A percentile compares a stretch with the other conserved stretches of the same genome.
These are phyloP conservation scores for Vigna radiata DNA, from an alignment of 306 rosid species.

Conservation along the genomic window DNA sequence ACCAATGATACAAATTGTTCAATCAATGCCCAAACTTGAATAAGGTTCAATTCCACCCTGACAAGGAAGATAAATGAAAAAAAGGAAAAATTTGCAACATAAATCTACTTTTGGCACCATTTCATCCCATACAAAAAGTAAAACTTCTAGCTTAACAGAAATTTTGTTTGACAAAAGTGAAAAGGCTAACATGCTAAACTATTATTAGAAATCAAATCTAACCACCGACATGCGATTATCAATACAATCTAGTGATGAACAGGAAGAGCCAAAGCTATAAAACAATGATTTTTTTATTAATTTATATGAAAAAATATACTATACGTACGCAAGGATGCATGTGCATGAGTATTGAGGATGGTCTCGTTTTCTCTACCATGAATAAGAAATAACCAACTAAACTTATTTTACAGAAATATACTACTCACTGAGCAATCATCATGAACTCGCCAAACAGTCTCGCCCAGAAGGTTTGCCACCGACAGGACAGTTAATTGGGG, in stretches of 20 bases:
- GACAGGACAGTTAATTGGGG: constrained; percentile 93
- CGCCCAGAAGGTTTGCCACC: constrained; percentile 96
- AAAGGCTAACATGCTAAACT: background rate
- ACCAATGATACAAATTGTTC: constrained; percentile 55
- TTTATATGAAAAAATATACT: background rate
- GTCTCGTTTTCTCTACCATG: constrained; percentile 21
- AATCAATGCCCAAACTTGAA: constrained; percentile 71
- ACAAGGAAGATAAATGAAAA: constrained; percentile 27
- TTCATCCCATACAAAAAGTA: constrained; percentile 12
- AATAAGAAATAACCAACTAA: constrained; percentile 30
- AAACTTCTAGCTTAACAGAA: background rate
- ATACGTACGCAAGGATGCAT: constrained; percentile 8
- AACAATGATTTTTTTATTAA: constrained; percentile 17
- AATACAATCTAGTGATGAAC: constrained; percentile 23
- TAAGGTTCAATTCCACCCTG: constrained; percentile 68
- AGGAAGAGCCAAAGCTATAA: background rate
- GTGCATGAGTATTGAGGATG: constrained; percentile 13
- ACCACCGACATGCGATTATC: constrained; percentile 27
- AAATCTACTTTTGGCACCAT: constrained; percentile 38
- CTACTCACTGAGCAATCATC: constrained; percentile 99
- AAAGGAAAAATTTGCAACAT: constrained; percentile 39
- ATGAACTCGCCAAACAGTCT: constrained; percentile 99
- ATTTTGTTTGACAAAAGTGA: background rate
- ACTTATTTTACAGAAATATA: constrained; percentile 63
- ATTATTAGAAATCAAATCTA: background rate